Evolutionary conservation across 345 rosid species (phyloP).

Genomic region (Acer saccharum): DNA sequence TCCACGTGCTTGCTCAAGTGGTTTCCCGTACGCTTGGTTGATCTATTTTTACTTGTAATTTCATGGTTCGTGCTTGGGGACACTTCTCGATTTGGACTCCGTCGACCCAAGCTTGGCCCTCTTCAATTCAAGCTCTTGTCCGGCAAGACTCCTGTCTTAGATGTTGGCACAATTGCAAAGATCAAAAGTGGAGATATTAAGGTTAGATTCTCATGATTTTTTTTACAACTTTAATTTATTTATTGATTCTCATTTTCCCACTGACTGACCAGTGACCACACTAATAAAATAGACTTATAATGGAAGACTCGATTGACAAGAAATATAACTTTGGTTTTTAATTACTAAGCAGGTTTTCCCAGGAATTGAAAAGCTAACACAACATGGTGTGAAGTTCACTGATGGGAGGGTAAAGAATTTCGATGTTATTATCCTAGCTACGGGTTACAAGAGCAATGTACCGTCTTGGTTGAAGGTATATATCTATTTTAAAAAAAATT

Average conservation of each 20-base stretch:
- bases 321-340: not conserved
- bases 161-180: conserved; percentile 70
- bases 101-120: conserved; percentile 76
- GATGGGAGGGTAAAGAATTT: conserved; percentile 61
- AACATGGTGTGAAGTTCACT: conserved; percentile 63
- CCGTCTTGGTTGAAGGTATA: conserved; percentile 82
- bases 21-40: conserved; percentile 68
- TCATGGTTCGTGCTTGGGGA: conserved; percentile 65
- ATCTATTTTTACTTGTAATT: conserved; percentile 53
- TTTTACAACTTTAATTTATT: not conserved
- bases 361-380: conserved; percentile 56
- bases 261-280: too few species aligned
- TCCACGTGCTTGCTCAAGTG: conserved; percentile 79
- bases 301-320: too few species aligned
- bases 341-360: conserved; percentile 47
- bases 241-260: not conserved
- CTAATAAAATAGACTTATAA: too few species aligned
- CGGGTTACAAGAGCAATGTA: conserved; percentile 87
- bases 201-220: conserved; percentile 35
- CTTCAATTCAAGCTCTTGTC: conserved; percentile 59
- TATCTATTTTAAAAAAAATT: not conserved
- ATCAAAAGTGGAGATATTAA: conserved; percentile 73
- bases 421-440: conserved; percentile 81
- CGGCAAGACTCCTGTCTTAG: conserved; percentile 92
- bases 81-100: conserved; percentile 58